Percentiles rank a stretch among this genome's conserved stretches.
Evolutionary conservation across 148 eudicot species (phyloP).

Genomic region (Selenicereus undatus): DNA sequence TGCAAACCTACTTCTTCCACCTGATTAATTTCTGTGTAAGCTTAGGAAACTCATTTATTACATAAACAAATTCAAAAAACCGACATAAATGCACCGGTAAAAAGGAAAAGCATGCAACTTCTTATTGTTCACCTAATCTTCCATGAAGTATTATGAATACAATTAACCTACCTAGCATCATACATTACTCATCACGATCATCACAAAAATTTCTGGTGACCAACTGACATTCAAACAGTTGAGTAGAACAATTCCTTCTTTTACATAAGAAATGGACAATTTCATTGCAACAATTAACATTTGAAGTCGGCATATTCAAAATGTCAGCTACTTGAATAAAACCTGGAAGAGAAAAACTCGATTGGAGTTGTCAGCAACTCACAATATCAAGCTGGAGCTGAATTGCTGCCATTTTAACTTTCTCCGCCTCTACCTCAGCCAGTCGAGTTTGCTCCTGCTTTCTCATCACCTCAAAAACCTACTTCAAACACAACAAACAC

Average conservation of each 20-base stretch:
- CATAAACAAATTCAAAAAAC: background rate
- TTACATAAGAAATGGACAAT: too few species aligned
- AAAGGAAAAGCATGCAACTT: background rate
- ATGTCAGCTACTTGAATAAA: background rate
- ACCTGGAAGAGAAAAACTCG: background rate
- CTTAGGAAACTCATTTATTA: background rate
- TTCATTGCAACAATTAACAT: background rate
- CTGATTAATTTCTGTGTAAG: background rate
- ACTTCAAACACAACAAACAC: constrained; percentile 9
- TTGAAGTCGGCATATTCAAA: background rate
- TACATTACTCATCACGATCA: background rate
- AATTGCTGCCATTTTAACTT: constrained; percentile 46
- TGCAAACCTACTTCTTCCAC: background rate
- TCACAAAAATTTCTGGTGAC: background rate
- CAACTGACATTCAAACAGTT: background rate
- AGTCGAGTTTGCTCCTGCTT: constrained; percentile 75
- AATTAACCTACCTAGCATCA: background rate
- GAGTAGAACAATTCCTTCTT: too few species aligned
- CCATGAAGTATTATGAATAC: background rate
- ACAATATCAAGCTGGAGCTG: constrained; percentile 61
- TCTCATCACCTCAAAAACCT: constrained; percentile 83
- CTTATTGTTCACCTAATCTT: background rate
- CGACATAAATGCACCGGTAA: background rate
- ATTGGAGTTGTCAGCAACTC: background rate
- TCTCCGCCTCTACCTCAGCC: constrained; percentile 71